These are phyloP conservation scores for Geotrichum carabidarum DNA, from an alignment of 1,139 yeast species.

Conservation along the genomic window DNA sequence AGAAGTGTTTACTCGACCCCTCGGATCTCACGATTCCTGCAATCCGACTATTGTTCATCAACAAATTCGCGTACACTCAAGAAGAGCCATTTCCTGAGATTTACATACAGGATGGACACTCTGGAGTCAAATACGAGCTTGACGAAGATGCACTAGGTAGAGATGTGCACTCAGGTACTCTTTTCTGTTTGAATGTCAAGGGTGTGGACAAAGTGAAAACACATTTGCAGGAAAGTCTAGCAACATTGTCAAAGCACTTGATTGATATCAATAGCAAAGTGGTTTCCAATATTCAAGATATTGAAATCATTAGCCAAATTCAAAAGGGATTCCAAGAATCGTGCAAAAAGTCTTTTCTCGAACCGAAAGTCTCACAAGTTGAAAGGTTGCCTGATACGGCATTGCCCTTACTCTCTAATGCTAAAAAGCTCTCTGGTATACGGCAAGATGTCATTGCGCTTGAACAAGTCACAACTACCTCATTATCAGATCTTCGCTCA, in stretches of 20 bases:
- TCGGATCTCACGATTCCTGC: slow-evolving; percentile 56
- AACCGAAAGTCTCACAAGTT: background rate
- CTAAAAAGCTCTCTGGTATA: slow-evolving; percentile 39
- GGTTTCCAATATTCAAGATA: slow-evolving; percentile 32
- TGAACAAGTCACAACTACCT: slow-evolving; percentile 51
- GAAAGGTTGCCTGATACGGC: background rate
- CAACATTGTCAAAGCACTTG: slow-evolving; percentile 30
- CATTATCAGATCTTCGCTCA: slow-evolving; percentile 43
- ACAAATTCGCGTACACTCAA: slow-evolving; percentile 63
- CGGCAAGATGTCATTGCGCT: slow-evolving; percentile 56
- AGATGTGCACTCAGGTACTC: slow-evolving; percentile 57
- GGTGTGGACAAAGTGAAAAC: slow-evolving; percentile 33
- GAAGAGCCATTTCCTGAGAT: slow-evolving; percentile 75
- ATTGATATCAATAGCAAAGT: slow-evolving; percentile 40
- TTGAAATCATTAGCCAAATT: slow-evolving; percentile 19
- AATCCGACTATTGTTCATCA: slow-evolving; percentile 70
- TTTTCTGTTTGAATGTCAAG: slow-evolving; percentile 53
- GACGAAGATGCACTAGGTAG: slow-evolving; percentile 56
- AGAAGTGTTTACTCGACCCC: slow-evolving; percentile 50
- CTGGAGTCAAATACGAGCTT: slow-evolving; percentile 66
- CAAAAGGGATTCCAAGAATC: slow-evolving; percentile 4
- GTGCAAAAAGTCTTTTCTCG: too few species aligned
- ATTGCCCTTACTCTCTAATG: slow-evolving; percentile 20
- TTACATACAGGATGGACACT: slow-evolving; percentile 58
- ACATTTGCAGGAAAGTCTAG: slow-evolving; percentile 33